Percentiles rank a stretch among this genome's conserved stretches.
These are phyloP conservation scores for Triticum timopheevii DNA, from an alignment of 176 grass and related monocot species.

Conservation along the genomic window DNA sequence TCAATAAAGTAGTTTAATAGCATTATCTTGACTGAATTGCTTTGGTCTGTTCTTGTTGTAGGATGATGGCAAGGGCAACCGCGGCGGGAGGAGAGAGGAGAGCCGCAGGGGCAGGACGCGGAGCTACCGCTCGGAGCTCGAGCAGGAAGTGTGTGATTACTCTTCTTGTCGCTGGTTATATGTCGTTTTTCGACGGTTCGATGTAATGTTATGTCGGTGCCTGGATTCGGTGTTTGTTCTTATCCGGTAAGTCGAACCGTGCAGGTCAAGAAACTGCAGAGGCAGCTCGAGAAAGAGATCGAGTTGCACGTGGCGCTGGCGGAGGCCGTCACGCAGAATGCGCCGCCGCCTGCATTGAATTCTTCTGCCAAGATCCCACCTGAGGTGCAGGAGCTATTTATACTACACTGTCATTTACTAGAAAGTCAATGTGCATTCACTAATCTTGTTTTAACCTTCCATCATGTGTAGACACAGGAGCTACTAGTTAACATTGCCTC, in stretches of 20 bases:
- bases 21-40: not conserved
- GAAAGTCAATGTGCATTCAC: not conserved
- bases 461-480: constrained; percentile 51
- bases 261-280: constrained; percentile 85
- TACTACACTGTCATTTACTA: not conserved
- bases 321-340: constrained; percentile 56
- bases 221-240: not conserved
- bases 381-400: constrained; percentile 40
- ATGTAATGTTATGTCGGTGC: not conserved
- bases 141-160: constrained; percentile 65
- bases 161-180: not conserved
- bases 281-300: constrained; percentile 80
- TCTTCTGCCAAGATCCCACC: constrained; percentile 72
- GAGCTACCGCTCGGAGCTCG: constrained; percentile 66
- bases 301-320: constrained; percentile 75
- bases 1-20: not conserved
- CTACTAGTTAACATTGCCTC: constrained; percentile 66
- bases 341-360: constrained; percentile 32
- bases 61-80: constrained; percentile 58
- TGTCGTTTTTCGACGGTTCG: not conserved
- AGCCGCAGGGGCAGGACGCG: constrained; percentile 37
- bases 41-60: constrained; percentile 34
- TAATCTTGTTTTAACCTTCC: constrained; percentile 17
- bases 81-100: constrained; percentile 45
- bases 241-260: not conserved